These are phyloP conservation scores for Neurospora hispaniola DNA, from an alignment of 495 filamentous ascomycete species.

Conservation along the genomic window DNA sequence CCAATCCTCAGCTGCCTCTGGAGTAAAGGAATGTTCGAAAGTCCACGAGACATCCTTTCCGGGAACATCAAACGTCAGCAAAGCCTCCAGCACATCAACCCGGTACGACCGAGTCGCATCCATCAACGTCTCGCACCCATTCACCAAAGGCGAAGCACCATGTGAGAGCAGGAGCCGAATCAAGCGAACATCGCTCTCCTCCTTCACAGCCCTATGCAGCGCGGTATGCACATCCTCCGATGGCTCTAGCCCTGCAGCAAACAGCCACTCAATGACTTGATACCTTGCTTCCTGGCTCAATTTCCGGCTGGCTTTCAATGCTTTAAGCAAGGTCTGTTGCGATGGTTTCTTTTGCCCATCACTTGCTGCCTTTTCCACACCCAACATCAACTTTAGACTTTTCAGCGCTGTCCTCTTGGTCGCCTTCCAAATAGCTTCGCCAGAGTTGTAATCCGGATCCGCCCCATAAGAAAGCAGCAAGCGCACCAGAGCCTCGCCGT, in stretches of 20 bases:
- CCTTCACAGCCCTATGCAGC: constrained; percentile 32
- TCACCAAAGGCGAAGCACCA: constrained; percentile 30
- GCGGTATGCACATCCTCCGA: constrained; percentile 30
- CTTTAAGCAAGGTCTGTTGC: constrained; percentile 26
- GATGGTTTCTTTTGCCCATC: constrained; percentile 26
- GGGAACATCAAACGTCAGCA: constrained; percentile 25
- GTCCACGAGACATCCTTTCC: constrained; percentile 27
- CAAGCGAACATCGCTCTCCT: constrained; percentile 32
- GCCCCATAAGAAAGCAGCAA: constrained; percentile 34
- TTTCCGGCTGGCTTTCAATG: constrained; percentile 34
- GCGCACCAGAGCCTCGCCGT: constrained; percentile 24
- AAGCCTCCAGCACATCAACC: constrained; percentile 23
- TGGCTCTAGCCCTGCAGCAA: constrained; percentile 29
- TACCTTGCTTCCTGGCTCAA: constrained; percentile 30
- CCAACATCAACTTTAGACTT: constrained; percentile 34
- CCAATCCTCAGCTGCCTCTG: constrained; percentile 23
- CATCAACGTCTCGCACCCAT: constrained; percentile 34
- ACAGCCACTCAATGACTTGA: constrained; percentile 33
- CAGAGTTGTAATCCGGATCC: constrained; percentile 31
- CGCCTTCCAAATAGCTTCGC: constrained; percentile 39
- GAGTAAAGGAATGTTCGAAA: constrained; percentile 28
- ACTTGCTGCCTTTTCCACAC: constrained; percentile 20
- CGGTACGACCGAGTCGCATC: constrained; percentile 27
- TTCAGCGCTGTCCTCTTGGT: constrained; percentile 31
- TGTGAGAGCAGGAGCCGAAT: constrained; percentile 29